Evolutionary conservation across 805 yeast species (phyloP), one percentile per base, ranked within the genome.

Genomic region (Hanseniaspora taiwanica): DNA sequence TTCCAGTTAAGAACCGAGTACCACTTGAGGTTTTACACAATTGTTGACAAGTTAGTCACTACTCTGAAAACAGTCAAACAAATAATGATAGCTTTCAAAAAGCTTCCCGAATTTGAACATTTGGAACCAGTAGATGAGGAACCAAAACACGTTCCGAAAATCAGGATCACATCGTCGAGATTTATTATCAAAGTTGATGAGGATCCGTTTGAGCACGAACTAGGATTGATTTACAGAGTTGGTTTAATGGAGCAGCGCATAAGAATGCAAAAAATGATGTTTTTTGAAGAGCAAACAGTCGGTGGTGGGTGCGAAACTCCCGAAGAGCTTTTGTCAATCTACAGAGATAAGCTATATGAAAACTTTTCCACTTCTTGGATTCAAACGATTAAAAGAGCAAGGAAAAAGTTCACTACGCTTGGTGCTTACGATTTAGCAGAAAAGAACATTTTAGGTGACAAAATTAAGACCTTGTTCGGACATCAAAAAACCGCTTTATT

Each of bases 151-250:
- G 31, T 66, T 4, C 78, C 78, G 1, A 50, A 52, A 2, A 56
- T 77, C 1, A 59, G 59, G 23, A 42, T 76, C 8, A 62, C 56
- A 27, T 50, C 76, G 1, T 53, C 61, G 4, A 53, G 57, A 1
- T 59, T 76, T 27, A 63, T 68, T 1, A 44, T 77, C 8, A 65
- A 67, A 3, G 60, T 78, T 29, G 81, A 76, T 41, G 78, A 74
- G 53, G 83, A 78, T 51, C 74, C 78, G 1, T 77, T 78, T 52
- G 85, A 78, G 52, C 65, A 66, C 21, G 76, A 76, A 50, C 54
- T 78, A n/a, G 66, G 71, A 2, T 60, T 71, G 50, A 74, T 74
- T 25, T 72, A 58, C 43, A 76, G 76, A 47, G 60, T 76, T 10
- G 85, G 84, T 1, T 42, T 63, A 3, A 52, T 74, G 8, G 84